These are phyloP conservation scores for Aspergillus carlsbadensis DNA, from an alignment of 495 filamentous ascomycete species.

Conservation along the genomic window DNA sequence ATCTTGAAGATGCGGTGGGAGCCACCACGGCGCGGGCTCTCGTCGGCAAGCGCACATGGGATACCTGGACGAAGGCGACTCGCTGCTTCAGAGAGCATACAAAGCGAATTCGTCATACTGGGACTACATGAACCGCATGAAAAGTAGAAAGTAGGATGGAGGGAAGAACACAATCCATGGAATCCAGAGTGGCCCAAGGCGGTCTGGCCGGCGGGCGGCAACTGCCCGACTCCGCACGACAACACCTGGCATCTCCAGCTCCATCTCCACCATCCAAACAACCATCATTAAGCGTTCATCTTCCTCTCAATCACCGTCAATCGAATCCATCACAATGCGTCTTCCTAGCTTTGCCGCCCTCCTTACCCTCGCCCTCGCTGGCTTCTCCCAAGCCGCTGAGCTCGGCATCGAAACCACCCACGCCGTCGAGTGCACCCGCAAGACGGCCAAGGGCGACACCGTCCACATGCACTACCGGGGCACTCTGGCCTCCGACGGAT, in stretches of 20 bases:
- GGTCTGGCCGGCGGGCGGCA: no score
- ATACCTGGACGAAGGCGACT: conserved; percentile 8
- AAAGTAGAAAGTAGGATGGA: no score
- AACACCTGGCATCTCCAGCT: no score
- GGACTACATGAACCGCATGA: not conserved
- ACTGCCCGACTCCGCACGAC: no score
- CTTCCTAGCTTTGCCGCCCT: conserved; percentile 33
- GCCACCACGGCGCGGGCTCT: conserved; percentile 10
- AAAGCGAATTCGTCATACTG: not conserved
- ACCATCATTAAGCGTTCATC: no score
- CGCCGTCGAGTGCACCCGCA: conserved; percentile 68
- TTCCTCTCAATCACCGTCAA: not conserved
- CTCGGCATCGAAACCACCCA: conserved; percentile 76
- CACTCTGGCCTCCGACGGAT: conserved; percentile 56
- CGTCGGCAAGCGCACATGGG: conserved; percentile 14
- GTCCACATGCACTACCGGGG: conserved; percentile 88
- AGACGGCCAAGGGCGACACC: conserved; percentile 71
- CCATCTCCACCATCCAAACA: no score
- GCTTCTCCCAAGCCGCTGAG: conserved; percentile 54
- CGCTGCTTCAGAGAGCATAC: conserved; percentile 2
- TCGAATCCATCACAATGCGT: conserved; percentile 28
- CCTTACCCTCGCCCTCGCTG: conserved; percentile 55
- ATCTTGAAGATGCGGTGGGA: conserved; percentile 18
- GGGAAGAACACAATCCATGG: no score
- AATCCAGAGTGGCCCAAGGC: no score